Base-by-base conservation (phyloP, 352 stramenopile genomes). In the Pythium oligandrum region DNA sequence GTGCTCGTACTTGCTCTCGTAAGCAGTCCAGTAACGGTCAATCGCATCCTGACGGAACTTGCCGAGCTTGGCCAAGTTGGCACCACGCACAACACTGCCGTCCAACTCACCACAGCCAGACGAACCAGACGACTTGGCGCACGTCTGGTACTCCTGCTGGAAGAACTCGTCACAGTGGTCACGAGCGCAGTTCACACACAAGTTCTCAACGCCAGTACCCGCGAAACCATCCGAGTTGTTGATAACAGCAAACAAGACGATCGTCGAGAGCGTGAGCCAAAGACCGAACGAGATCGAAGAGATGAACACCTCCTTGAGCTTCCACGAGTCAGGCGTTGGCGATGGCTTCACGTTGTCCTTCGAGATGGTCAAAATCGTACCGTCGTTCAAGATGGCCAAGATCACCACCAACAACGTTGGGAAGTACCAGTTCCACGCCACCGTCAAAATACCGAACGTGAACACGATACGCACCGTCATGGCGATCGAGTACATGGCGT, bases 401-500 rank as follows among this genome's bases (percentile, higher is more conserved):
- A 97, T 85, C 53, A 97, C 90, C 17, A 97, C 77, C 50, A 94
- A 64, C 31, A 96, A 66, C 31, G 86, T 85, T 47, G 92, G 74
- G 52, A 97, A 89, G 62, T 90, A 86, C 72, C 84, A 96, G 63
- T 93, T 90, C 61, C 79, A 90, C 51, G 75, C 81, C 33, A 96
- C 92, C 35, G 87, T 91, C 53, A 96, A 52, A 17, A 90, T 83
- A 38, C 86, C 89, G 47, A 97, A 87, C 52, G 78, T 92, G 63
- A 95, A 79, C 45, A 95, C 86, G 44, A 97, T 82, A 70, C 90
- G 80, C 8, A 94, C 69, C 33, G 84, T 96, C 70, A 92, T 92
- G 40, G 86, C 89, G 30, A 96, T 90, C 44, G 85, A 82, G 73
- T 97, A 97, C 66, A 96, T 84, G 36, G 91, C 87, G 69, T 97